Conservation (phyloP, 1,284 basidiomycete species). For the Vanrija sp. region DNA sequence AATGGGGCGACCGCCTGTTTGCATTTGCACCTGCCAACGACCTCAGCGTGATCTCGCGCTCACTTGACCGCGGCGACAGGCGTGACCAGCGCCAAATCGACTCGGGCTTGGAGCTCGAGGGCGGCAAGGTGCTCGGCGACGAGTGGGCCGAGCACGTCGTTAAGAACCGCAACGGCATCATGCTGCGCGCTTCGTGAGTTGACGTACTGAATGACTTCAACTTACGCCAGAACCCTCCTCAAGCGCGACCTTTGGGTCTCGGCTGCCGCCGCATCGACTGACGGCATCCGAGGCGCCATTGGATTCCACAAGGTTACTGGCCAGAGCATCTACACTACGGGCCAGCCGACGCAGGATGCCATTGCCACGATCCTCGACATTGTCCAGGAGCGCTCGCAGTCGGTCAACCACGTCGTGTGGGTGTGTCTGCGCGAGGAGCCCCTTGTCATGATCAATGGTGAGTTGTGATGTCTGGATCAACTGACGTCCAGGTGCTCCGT, state of each 20-base stretch:
- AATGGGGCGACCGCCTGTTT: conserved; percentile 70
- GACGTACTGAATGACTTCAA: neutral
- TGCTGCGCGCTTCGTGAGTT: conserved; percentile 74
- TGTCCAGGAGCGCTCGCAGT: conserved; percentile 63
- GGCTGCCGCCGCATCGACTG: conserved; percentile 59
- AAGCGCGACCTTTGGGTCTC: conserved; percentile 89
- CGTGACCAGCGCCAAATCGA: conserved; percentile 8
- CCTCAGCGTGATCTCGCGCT: conserved; percentile 55
- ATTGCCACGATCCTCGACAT: conserved; percentile 75
- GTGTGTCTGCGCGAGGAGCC: conserved; percentile 91
- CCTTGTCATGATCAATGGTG: conserved; percentile 72
- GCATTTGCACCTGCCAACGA: conserved; percentile 87
- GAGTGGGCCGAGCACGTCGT: conserved; percentile 93
- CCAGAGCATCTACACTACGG: conserved; percentile 76
- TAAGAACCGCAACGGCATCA: conserved; percentile 88
- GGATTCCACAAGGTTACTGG: conserved; percentile 85
- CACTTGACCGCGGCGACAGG: conserved; percentile 33
- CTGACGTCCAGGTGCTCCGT: conserved; percentile 36
- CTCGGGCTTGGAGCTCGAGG: conserved; percentile 66
- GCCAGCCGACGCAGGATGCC: conserved; percentile 89
- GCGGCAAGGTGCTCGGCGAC: conserved; percentile 82
- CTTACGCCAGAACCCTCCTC: conserved; percentile 21
- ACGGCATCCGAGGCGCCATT: conserved; percentile 80
- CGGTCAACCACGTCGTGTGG: conserved; percentile 71
- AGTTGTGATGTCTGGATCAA: conserved; percentile 1